Base-by-base conservation (phyloP, 768 basidiomycete genomes). In the Lentinula sp. region DNA sequence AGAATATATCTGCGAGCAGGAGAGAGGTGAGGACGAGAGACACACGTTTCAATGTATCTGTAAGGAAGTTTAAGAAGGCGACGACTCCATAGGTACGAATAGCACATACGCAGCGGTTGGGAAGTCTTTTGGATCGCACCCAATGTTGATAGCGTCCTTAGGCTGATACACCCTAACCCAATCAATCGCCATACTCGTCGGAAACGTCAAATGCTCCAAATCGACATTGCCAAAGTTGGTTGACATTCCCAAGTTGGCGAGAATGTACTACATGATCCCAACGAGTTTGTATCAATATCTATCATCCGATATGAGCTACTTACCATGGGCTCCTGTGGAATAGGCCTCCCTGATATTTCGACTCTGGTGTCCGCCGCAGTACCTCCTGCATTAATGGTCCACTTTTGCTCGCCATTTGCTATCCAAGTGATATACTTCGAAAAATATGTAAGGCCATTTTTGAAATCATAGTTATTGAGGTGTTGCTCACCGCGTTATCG, bases 101-200 rank as follows among this genome's bases (percentile, higher is more conserved):
- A 11, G 1, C 18, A 45, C 11, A 46, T 21, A 39, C n/a, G 80
- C 79, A 54, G 80, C 73, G 0, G 96, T 98, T 1, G 96, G 95
- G 70, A 82, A 89, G 48, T 84, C 81, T 49, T 74, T 68, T 11
- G 95, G 95, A 69, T 91, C 87, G 69, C 95, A 98, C 15, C 95
- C 94, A 56, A 93, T 79, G 70, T 94, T 95, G 61, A 84, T 78
- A 34, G 79, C 69, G 63, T 83, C 71, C 67, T 80, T 76, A 2
- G 84, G 84, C 70, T 97, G 95, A 72, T 97, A 98, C 7, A 98
- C 91, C 23, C 95, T 84, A 59, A 98, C 84, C 75, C 88, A 97
- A 70, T 97, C 93, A 45, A 96, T 77, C 52, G 75, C 78, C 50
- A 51, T 51, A 35, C 31, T 51, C 4, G 86, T 72, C 7, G 94